Conservation (phyloP, 768 basidiomycete species). For the Pilatotrama ljubarskyi region DNA sequence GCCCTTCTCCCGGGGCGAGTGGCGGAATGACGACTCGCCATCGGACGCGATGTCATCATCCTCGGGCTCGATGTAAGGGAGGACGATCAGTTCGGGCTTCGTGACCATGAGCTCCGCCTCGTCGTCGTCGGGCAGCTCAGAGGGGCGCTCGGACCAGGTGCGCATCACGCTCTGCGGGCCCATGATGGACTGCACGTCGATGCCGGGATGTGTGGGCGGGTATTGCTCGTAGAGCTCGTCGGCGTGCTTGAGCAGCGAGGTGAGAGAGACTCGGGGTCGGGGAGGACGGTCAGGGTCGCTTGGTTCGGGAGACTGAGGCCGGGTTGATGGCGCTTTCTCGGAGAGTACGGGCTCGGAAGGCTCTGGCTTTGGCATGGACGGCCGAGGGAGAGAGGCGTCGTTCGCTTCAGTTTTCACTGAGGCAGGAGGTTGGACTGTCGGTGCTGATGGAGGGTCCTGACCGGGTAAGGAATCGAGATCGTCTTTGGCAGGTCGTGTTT, state of each 20-base stretch:
- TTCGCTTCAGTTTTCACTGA: background rate
- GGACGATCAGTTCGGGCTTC: constrained; percentile 56
- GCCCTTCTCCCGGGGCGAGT: constrained; percentile 23
- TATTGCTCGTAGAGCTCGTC: constrained; percentile 58
- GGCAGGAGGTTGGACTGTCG: too few species aligned
- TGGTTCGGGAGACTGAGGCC: constrained; percentile 5
- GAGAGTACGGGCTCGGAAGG: constrained; percentile 1
- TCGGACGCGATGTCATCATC: constrained; percentile 34
- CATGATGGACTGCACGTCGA: constrained; percentile 61
- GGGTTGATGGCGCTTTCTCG: constrained; percentile 1
- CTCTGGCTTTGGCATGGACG: background rate
- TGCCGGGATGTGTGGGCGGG: constrained; percentile 58
- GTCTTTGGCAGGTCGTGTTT: too few species aligned
- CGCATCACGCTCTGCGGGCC: constrained; percentile 76
- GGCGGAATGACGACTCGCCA: constrained; percentile 5
- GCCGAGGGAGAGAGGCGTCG: background rate
- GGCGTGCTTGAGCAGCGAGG: constrained; percentile 53
- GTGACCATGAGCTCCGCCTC: constrained; percentile 63
- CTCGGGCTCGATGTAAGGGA: constrained; percentile 40
- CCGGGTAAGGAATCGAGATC: too few species aligned
- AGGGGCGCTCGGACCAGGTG: constrained; percentile 63
- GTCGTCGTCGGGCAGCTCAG: constrained; percentile 48
- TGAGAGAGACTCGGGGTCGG: constrained; percentile 41
- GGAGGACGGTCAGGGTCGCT: constrained; percentile 19
- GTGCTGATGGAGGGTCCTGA: too few species aligned